Base-by-base conservation (phyloP, 192 early-diverging fungal species). In the Coemansia sp. region DNA sequence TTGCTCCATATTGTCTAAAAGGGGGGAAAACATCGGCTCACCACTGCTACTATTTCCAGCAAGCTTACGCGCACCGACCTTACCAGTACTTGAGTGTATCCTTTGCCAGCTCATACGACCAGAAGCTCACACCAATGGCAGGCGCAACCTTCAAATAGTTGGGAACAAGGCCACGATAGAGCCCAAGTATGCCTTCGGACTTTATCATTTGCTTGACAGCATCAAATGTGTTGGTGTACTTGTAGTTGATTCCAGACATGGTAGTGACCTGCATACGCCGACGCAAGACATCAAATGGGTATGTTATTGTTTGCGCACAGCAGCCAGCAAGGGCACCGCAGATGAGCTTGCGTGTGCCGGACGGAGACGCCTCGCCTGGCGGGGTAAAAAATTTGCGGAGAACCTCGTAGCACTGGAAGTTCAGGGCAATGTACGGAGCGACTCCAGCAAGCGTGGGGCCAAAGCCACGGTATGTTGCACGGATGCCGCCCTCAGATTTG, bases 91-190 rank as follows among this genome's bases (percentile, higher is more conserved):
- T 81, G 49, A 92, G 72, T 15, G 82, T 46, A 18, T 92, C 90
- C 71, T 91, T 91, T 64, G 85, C 88, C 70, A 87, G 75, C 67
- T 94, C 92, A 53, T 94, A 92, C 15, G 90, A 87, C 66, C 88
- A 88, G 78, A 94, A 92, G 51, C 89, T 90, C 39, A 94, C 89
- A 61, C 89, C 89, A 51, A 92, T 93, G 13, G 91, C 92, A 20
- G 92, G 92, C 0, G 88, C 91, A 3, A 94, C 90, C 68, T 94
- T 94, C 33, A 94, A 70, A 70, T 92, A 90, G 68, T 94, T 94
- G 25, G 92, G 90, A 39, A 91, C 75, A 69, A 92, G 82, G 25
- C 92, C 92, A 40, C 87, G 87, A 70, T 92, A 93, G 26, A 91
- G 71, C 9, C 90, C 90, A 15, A 79, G 72, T 7, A 89, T 58